Evolutionary conservation across 163 green algal species (phyloP).

Genomic region (Prototheca cutis): DNA sequence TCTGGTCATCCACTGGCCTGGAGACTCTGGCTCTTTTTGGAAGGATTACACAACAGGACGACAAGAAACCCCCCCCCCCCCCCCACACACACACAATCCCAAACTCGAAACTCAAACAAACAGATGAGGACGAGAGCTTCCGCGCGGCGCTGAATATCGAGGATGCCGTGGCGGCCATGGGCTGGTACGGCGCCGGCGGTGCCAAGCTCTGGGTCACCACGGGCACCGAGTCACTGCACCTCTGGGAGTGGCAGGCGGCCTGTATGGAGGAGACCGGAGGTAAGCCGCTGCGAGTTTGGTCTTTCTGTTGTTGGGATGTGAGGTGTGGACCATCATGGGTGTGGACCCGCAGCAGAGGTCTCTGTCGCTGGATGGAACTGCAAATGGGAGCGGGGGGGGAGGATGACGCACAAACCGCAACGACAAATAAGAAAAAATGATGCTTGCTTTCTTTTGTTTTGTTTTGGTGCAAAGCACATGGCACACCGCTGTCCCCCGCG

Average conservation of each 20-base stretch:
- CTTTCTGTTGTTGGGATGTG: slow-evolving; percentile 18
- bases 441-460: no score
- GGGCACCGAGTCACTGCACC: slow-evolving; percentile 60
- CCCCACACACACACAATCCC: no score
- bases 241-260: slow-evolving; percentile 66
- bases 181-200: slow-evolving; percentile 42
- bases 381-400: no score
- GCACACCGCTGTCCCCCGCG: no score
- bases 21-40: background rate
- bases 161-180: slow-evolving; percentile 55
- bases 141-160: slow-evolving; percentile 57
- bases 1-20: background rate
- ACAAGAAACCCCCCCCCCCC: background rate
- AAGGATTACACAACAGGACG: background rate
- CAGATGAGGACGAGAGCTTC: slow-evolving; percentile 33
- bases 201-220: slow-evolving; percentile 54
- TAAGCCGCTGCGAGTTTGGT: slow-evolving; percentile 21
- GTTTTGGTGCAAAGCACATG: no score
- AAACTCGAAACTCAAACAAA: no score
- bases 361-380: no score
- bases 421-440: no score
- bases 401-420: no score
- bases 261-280: slow-evolving; percentile 40
- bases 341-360: no score
- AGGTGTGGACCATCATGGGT: no score